Conservation (phyloP, 1,284 basidiomycete genomes). For the Boletus subluridellus region DNA sequence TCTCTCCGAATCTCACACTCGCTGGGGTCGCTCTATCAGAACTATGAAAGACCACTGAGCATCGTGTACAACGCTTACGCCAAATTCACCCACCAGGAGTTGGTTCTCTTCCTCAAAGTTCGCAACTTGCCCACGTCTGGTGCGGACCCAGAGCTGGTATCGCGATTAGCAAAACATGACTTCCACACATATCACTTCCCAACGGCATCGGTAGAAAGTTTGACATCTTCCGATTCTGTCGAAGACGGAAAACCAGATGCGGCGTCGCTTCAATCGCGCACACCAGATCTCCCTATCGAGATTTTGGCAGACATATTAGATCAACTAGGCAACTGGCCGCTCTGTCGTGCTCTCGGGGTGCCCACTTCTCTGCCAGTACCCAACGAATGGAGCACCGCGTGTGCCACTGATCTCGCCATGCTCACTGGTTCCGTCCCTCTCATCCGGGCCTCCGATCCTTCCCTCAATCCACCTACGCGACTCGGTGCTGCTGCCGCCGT, state of each 20-base stretch:
- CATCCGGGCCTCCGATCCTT: constrained; percentile 56
- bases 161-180: constrained; percentile 67
- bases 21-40: constrained; percentile 8
- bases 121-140: constrained; percentile 63
- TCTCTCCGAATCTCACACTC: constrained; percentile 14
- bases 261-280: constrained; percentile 26
- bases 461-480: constrained; percentile 56
- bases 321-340: constrained; percentile 75
- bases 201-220: constrained; percentile 23
- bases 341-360: constrained; percentile 69
- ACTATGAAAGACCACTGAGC: constrained; percentile 23
- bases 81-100: constrained; percentile 60
- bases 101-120: constrained; percentile 68
- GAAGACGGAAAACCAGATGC: constrained; percentile 24
- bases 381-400: constrained; percentile 66
- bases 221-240: constrained; percentile 19
- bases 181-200: constrained; percentile 66
- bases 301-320: constrained; percentile 74
- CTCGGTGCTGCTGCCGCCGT: constrained; percentile 63
- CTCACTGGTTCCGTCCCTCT: constrained; percentile 58
- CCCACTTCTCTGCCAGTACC: constrained; percentile 65
- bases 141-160: constrained; percentile 57
- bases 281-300: constrained; percentile 67
- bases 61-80: constrained; percentile 51
- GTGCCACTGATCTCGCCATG: constrained; percentile 63